Conservation (phyloP, 2,329 filamentous ascomycete species). For the Verticillium albo-atrum region DNA sequence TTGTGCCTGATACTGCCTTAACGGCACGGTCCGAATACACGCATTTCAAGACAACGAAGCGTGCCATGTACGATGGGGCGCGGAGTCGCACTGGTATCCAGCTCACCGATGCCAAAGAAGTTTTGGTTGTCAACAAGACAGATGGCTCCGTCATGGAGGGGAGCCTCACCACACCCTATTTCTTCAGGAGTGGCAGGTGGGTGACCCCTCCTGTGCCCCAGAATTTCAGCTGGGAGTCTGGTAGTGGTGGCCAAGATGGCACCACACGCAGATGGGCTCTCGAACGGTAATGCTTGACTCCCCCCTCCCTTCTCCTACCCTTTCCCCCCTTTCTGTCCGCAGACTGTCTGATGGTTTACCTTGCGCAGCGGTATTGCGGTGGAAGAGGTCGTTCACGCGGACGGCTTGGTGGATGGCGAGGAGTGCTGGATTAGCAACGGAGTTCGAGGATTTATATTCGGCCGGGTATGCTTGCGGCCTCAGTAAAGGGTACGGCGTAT, state of each 20-base stretch:
- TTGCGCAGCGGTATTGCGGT: constrained; percentile 51
- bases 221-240: constrained; percentile 28
- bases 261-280: constrained; percentile 83
- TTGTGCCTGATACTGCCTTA: constrained; percentile 38
- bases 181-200: constrained; percentile 70
- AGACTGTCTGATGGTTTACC: constrained; percentile 7
- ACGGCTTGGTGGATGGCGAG: constrained; percentile 66
- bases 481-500: too few species aligned
- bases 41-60: constrained; percentile 77
- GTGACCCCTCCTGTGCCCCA: constrained; percentile 67
- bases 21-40: constrained; percentile 60
- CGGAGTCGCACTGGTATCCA: constrained; percentile 56
- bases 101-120: constrained; percentile 56
- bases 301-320: background rate
- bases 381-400: constrained; percentile 57
- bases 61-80: constrained; percentile 67
- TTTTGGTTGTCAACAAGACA: constrained; percentile 63
- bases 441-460: constrained; percentile 69
- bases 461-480: constrained; percentile 27
- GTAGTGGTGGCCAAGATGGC: constrained; percentile 75
- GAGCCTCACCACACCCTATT: constrained; percentile 76
- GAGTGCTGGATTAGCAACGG: constrained; percentile 87
- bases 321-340: background rate
- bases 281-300: constrained; percentile 44
- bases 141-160: constrained; percentile 76